A percentile compares a stretch with the other conserved stretches of the same genome.
phyloP scores from a whole-genome alignment of 805 yeast species.

The Candida parachauliodes region DNA sequence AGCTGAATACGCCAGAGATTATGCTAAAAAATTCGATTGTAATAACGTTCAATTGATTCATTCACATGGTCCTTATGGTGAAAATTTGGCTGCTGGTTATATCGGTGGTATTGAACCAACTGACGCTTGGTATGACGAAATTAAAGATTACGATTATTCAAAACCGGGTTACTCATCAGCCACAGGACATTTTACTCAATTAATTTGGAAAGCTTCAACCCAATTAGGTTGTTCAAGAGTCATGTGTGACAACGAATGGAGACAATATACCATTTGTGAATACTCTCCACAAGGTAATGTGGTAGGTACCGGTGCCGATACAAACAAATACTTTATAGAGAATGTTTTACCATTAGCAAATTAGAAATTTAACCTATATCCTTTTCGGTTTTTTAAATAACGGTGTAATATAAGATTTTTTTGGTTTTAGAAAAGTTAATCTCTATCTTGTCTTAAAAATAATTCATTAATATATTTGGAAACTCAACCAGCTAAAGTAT shows the following conservation, averaged over 20 bases:
- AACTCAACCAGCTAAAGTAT: too few relatives aligned
- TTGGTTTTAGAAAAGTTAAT: not conserved
- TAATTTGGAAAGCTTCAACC: constrained; percentile 62
- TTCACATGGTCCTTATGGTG: constrained; percentile 69
- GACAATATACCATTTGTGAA: constrained; percentile 68
- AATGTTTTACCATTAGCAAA: constrained; percentile 44
- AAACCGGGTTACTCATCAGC: constrained; percentile 48
- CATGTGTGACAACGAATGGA: constrained; percentile 45
- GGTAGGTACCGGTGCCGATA: constrained; percentile 27
- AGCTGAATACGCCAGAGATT: constrained; percentile 35
- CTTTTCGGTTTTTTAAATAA: not conserved
- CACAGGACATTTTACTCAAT: constrained; percentile 79
- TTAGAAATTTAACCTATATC: not conserved
- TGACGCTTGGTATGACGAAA: constrained; percentile 75
- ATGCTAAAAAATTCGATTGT: constrained; percentile 48
- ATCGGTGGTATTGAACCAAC: constrained; percentile 55
- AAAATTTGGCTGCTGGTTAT: constrained; percentile 70
- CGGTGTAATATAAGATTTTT: not conserved
- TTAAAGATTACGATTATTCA: constrained; percentile 48
- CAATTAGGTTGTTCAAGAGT: constrained; percentile 66
- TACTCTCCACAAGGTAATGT: constrained; percentile 57
- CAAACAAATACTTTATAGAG: constrained; percentile 35
- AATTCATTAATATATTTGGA: too few relatives aligned
- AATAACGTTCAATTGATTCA: constrained; percentile 59
- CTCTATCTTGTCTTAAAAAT: not conserved